Base-by-base conservation (phyloP, 1,139 yeast species). In the Candida sojae region DNA sequence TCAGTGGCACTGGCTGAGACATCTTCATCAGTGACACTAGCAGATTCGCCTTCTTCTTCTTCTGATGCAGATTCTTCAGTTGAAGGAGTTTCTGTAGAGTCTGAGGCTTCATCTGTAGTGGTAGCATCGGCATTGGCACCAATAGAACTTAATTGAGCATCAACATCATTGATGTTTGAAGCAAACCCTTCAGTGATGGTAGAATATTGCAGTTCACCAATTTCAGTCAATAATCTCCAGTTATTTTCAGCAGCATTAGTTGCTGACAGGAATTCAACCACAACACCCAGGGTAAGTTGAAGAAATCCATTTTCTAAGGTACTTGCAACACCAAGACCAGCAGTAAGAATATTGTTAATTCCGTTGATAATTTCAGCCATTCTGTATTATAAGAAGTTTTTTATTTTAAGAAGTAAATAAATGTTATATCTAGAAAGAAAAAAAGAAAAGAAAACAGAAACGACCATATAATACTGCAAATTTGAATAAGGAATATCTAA, bases 391-490 rank as follows among this genome's bases (percentile, higher is more conserved):
- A 26, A 3, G 4, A 8, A 26, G 29, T 6, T 26, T 3, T 31
- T 33, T 43, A 13, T 5, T 58, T 60, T 41, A 62, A 63, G 56
- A 50, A 62, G 23, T 59, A 53, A 36, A 60, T 56, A 49, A 54
- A 17, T 17, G 2, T 17, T 17, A 17, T 17, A 17, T 17, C 21
- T 17, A 17, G 2, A 17, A 17, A 17, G 21, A 8, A 41, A 23
- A 23, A 17, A 31, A 2, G 9, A 26, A 34, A 13, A 32, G 43
- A 17, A 17, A 17, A 17, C 3, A 17, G 21, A 17, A 17, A 17
- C 21, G 3, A 3, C 21, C 21, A 17, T 3, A 17, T 17, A 17
- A 17, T 17, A 17, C 3, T 17, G 2, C 21, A 17, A 17, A 17
- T 17, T 17, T 17, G 21, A 17, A 17, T 2, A 17, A 17, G 21